Base-by-base conservation (phyloP, 257 asterid genomes). In the Nicotiana attenuata region DNA sequence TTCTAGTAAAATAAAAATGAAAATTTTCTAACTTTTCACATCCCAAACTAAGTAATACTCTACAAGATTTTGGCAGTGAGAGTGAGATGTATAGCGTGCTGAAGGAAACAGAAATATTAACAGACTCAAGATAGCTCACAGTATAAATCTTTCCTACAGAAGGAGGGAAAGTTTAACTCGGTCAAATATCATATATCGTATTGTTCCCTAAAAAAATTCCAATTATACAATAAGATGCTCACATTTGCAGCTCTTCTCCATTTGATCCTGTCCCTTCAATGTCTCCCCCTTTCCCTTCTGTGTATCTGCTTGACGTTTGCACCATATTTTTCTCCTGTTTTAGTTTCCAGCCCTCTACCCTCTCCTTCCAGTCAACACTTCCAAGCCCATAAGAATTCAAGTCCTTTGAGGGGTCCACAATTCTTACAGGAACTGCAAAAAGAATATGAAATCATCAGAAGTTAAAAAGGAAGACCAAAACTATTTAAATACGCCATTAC, bases 291-390 rank as follows among this genome's bases (percentile, higher is more conserved):
- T 86, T 90, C 81, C 90, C 94, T 80, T 92, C 97, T 77, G 87
- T 68, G 85, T 88, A 89, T 83, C 87, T 89, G 84, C 77, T 85
- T 82, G 75, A 81, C 88, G 84, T 81, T 7, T 89, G 90, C 81
- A 81, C 91, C 91, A 90, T 85, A 31, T 88, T 91, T 83, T 87
- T 91, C 78, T 91, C 94, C 85, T 91, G 94, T 76, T 91, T 91
- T 33, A 89, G 87, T 76, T 90, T 93, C 97, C 97, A 93, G 26
- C 97, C 90, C 65, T 93, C 97, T 41, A 93, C 97, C 80, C 97
- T 89, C 88, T 93, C 97, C 87, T 93, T 93, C 97, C 97, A 93
- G 92, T 93, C 97, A 78, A 93, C 97, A 85, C 82, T 90, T 82
- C 97, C 95, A 64, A 93, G 97, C 60, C 97, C 97, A 81, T 93